Evolutionary conservation across 441 rosid genomes (phyloP).

Genomic region (Iberis amara): DNA sequence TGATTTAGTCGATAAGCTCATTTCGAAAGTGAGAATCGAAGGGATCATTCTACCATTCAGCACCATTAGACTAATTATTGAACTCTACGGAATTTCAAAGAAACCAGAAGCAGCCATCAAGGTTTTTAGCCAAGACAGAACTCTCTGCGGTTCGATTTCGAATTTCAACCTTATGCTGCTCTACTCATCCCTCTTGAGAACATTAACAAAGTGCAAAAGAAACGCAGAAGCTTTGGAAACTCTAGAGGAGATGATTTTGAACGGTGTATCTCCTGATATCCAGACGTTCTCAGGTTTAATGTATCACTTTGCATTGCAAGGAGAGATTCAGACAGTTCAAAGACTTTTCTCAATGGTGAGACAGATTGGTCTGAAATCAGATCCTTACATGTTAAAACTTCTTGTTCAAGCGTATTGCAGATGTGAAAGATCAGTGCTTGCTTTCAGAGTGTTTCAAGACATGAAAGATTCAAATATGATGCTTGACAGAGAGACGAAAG

Average conservation of each 20-base stretch:
- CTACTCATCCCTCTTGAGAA: conserved; percentile 70
- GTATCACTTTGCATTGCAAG: conserved; percentile 66
- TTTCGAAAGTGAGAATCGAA: conserved; percentile 55
- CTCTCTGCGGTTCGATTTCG: conserved; percentile 53
- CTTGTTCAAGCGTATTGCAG: conserved; percentile 74
- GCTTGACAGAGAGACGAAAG: conserved; percentile 64
- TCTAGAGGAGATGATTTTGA: conserved; percentile 69
- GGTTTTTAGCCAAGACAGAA: conserved; percentile 55
- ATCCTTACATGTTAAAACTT: conserved; percentile 66
- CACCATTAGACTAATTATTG: conserved; percentile 67
- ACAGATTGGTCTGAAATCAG: conserved; percentile 56
- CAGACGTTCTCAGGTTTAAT: conserved; percentile 87
- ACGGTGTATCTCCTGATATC: conserved; percentile 58
- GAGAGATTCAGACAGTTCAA: conserved; percentile 74
- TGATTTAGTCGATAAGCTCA: conserved; percentile 61
- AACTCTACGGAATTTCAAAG: conserved; percentile 78
- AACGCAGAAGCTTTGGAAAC: conserved; percentile 52
- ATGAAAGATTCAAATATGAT: conserved; percentile 52
- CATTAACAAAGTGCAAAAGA: conserved; percentile 71
- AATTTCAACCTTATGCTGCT: conserved; percentile 58
- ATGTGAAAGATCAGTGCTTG: conserved; percentile 70
- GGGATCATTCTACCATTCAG: conserved; percentile 70
- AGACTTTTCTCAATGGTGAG: conserved; percentile 61
- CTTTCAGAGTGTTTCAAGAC: conserved; percentile 74
- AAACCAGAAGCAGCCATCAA: conserved; percentile 79